Conservation (phyloP, 2,329 filamentous ascomycete genomes). For the Hypoxylon sp. region DNA sequence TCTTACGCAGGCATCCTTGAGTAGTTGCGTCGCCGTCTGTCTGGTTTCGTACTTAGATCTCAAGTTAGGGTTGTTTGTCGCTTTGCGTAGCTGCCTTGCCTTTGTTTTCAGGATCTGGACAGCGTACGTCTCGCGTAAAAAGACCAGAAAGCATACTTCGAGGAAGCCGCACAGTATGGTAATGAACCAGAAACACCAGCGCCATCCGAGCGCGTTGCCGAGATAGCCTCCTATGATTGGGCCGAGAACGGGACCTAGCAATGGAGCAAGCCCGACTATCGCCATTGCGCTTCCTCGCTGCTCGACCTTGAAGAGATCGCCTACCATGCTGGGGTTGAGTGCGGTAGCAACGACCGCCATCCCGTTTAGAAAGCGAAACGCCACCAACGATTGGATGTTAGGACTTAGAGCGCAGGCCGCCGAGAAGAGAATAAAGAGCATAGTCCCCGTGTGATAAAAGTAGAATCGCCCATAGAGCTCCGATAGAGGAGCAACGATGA, state of each 20-base stretch:
- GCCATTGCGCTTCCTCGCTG: conserved; percentile 30
- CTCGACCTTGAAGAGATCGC: conserved; percentile 23
- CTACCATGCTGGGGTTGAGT: conserved; percentile 22
- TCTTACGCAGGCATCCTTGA: not conserved
- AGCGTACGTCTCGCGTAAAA: conserved; percentile 26
- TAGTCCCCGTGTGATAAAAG: conserved; percentile 23
- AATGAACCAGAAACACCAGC: conserved; percentile 32
- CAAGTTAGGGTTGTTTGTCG: conserved; percentile 14
- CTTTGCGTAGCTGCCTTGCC: conserved; percentile 15
- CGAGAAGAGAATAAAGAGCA: conserved; percentile 21
- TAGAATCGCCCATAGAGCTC: conserved; percentile 30
- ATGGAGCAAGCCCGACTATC: conserved; percentile 15
- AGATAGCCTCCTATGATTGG: conserved; percentile 30
- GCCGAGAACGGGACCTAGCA: conserved; percentile 25
- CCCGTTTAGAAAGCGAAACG: conserved; percentile 29
- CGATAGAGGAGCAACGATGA: conserved; percentile 26
- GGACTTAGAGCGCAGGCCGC: conserved; percentile 19
- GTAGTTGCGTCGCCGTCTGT: not conserved
- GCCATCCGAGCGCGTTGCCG: conserved; percentile 20
- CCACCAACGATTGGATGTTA: conserved; percentile 21
- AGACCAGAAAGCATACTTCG: conserved; percentile 20
- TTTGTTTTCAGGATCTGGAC: conserved; percentile 23
- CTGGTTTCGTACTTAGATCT: not conserved
- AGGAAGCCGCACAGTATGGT: conserved; percentile 27
- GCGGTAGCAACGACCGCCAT: conserved; percentile 10